Base-by-base conservation (phyloP, 495 filamentous ascomycete species). In the Viridothelium virens region DNA sequence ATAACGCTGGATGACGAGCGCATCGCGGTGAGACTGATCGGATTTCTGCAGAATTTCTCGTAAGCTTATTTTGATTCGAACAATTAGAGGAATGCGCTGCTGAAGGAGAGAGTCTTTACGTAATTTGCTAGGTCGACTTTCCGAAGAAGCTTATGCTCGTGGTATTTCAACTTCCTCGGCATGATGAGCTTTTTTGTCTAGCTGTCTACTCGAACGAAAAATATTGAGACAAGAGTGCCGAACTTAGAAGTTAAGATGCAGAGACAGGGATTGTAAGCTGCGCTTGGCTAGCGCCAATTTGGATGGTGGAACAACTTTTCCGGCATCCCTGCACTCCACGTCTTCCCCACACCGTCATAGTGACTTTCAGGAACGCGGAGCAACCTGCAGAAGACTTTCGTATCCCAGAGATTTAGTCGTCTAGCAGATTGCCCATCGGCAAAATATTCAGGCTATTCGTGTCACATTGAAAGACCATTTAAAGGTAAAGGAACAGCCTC, bases 101-200 rank as follows among this genome's bases (percentile, higher is more conserved):
- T 25, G 25, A 25, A 25, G 25, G 25, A 25, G 25, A 25, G 25
- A 25, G 25, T 25, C 25, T 25, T 25, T 25, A 25, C 25, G 82
- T 93, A 97, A 74, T 87, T 92, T 70, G 91, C 86, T 79, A 98
- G 94, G 77, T 98, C 91, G 76, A 95, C 91, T 79, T 97, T 98
- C 66, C 86, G 85, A 74, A 97, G 87, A 71, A 91, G 84, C 82
- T 86, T 87, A 70, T 89, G 83, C 84, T 96, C 93, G 79, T 96
- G 91, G 72, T 93, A 84, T 79, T 96, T 96, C 73, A 97, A 85
- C 77, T 93, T 88, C 67, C 93, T 66, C 72, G 66, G 56, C 6
- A 36, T 16, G 62, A 11, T 41, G 5, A 38, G 56, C n/a, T 62
- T 16, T 14, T 46, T 25, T 36, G 44, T 31, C 53, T 11, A 11